Percentiles rank a stretch among this genome's conserved stretches.
These are phyloP conservation scores for Cicer arietinum DNA, from an alignment of 306 rosid genomes.

Conservation along the genomic window DNA sequence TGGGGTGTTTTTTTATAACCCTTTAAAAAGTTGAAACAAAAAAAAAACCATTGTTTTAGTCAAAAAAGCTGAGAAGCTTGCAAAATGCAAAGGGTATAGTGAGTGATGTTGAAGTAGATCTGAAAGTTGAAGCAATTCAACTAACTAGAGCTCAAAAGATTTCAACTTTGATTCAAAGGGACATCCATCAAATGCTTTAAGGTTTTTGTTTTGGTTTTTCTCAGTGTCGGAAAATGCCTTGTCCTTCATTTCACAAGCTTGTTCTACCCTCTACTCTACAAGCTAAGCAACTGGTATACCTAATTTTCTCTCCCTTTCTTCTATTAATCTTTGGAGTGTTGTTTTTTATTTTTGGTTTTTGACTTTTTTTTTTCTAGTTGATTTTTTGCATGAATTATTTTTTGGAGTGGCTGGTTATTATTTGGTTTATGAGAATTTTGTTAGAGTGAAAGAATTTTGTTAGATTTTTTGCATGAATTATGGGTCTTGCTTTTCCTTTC, in stretches of 20 bases:
- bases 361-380: not conserved
- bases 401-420: not conserved
- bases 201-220: constrained; percentile 31
- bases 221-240: constrained; percentile 59
- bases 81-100: constrained; percentile 34
- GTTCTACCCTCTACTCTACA: constrained; percentile 70
- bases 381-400: constrained; percentile 17
- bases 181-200: constrained; percentile 47
- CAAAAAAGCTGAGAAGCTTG: constrained; percentile 55
- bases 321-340: not conserved
- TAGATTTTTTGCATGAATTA: too few species aligned
- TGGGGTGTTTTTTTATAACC: constrained; percentile 18
- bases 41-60: constrained; percentile 59
- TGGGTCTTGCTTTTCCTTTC: constrained; percentile 23
- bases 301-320: constrained; percentile 43
- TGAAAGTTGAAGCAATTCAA: constrained; percentile 43
- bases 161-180: constrained; percentile 43
- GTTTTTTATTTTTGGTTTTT: not conserved
- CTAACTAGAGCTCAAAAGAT: constrained; percentile 42
- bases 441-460: constrained; percentile 6
- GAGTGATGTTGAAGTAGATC: constrained; percentile 56
- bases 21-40: constrained; percentile 17
- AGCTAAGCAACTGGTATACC: constrained; percentile 75
- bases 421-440: constrained; percentile 44
- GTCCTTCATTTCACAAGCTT: constrained; percentile 85